A percentile compares a stretch with the other conserved stretches of the same genome.
Evolutionary conservation across 2,329 filamentous ascomycete genomes (phyloP).

Genomic region (Penicillium sp.): DNA sequence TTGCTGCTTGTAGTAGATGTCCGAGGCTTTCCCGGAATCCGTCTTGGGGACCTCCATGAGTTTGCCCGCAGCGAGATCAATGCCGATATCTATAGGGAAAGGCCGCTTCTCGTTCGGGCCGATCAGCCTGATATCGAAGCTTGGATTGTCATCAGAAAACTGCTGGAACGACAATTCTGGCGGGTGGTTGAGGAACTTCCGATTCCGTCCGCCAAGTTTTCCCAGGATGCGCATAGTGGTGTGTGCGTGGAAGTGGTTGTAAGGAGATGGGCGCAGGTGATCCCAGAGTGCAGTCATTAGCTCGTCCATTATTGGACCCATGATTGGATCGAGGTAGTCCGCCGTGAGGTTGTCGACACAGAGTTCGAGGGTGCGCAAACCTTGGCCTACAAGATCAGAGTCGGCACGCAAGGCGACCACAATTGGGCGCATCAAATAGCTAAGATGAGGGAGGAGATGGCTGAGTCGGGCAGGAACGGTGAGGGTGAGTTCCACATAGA

Average conservation of each 20-base stretch:
- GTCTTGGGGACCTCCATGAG: slow-evolving; percentile 75
- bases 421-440: slow-evolving; percentile 92
- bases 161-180: slow-evolving; percentile 79
- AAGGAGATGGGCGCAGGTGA: slow-evolving; percentile 87
- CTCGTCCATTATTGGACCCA: slow-evolving; percentile 98
- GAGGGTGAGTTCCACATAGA: slow-evolving; percentile 95
- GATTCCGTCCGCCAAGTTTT: slow-evolving; percentile 90
- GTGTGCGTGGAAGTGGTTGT: slow-evolving; percentile 96
- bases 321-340: slow-evolving; percentile 96
- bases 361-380: slow-evolving; percentile 86
- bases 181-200: slow-evolving; percentile 91
- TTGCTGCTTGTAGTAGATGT: slow-evolving; percentile 89
- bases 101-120: slow-evolving; percentile 86
- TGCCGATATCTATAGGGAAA: slow-evolving; percentile 81
- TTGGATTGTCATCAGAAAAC: slow-evolving; percentile 83
- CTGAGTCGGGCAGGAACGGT: slow-evolving; percentile 93
- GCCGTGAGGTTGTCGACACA: slow-evolving; percentile 98
- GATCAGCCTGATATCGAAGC: slow-evolving; percentile 83
- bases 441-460: slow-evolving; percentile 90
- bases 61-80: slow-evolving; percentile 86
- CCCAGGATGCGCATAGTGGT: slow-evolving; percentile 97
- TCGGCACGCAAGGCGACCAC: slow-evolving; percentile 93
- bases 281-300: slow-evolving; percentile 97
- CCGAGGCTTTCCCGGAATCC: slow-evolving; percentile 59
- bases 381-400: slow-evolving; percentile 91